Base-by-base conservation (phyloP, 225 moss, liverwort and hornwort species). In the Ulota crispa region DNA sequence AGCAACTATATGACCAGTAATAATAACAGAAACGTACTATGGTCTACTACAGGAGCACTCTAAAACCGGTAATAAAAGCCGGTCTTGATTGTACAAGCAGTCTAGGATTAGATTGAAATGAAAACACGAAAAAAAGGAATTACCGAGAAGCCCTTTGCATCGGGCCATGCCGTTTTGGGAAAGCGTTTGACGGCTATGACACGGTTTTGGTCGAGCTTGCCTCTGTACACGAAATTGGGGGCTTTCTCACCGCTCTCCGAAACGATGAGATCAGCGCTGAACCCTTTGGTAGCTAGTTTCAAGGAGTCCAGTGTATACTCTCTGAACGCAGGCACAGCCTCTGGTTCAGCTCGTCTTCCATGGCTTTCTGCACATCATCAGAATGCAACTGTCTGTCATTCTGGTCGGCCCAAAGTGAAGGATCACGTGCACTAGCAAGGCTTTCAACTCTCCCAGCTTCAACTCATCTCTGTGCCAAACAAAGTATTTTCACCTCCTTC, bases 181-280 rank as follows among this genome's bases (percentile, higher is more conserved):
- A 97, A 97, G 36, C 95, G 93, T 84, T 97, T 97, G 8, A 97
- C 93, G 56, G 97, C 97, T 86, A 97, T 94, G 81, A 93, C 79
- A 75, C 87, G 93, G 78, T 82, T 95, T 69, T 94, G 95, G 47
- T 97, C 97, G 42, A 97, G 88, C 84, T 89, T 94, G 71, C 95
- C 95, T 78, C 86, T 94, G 66, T 94, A 96, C 4, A 97, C 97
- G 26, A 93, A 91, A 83, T 97, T 97, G 1, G 95, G 95, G 39
- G 95, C 95, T 78, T 96, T 97, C 85, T 95, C 97, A 71, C 97
- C 95, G 53, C 97, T 97, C 82, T 97, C 97, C 42, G 97, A 97
- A 42, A 97, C 94, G 64, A 95, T 94, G 75, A 87, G 93, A 32
- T 97, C 97, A 6, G 95, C 78, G 63, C 91, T 94, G 68, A 97